Conservation (phyloP, 2,329 filamentous ascomycete genomes). For the Mycogone perniciosa region DNA sequence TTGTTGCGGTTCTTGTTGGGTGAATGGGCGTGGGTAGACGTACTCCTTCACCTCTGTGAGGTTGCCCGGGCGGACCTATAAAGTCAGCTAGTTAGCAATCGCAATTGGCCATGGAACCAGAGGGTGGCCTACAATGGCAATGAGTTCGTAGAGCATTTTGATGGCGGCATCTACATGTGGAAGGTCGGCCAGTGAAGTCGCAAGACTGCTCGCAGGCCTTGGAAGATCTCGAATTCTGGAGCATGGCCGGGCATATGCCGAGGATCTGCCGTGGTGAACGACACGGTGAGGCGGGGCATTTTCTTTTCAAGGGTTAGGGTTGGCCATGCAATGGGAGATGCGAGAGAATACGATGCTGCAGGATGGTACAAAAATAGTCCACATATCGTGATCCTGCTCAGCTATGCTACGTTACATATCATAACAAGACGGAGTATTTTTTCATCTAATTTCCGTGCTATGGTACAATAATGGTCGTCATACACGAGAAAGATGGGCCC, state of each 20-base stretch:
- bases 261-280: slow-evolving; percentile 25
- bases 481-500: background rate
- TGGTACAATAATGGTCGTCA: too few relatives aligned
- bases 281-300: background rate
- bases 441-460: too few relatives aligned
- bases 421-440: too few relatives aligned
- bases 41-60: slow-evolving; percentile 94
- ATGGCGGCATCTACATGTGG: slow-evolving; percentile 25
- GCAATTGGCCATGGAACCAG: background rate
- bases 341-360: too few relatives aligned
- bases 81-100: slow-evolving; percentile 14
- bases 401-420: too few relatives aligned
- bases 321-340: background rate
- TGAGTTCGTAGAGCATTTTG: slow-evolving; percentile 93
- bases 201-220: background rate
- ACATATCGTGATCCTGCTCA: too few relatives aligned
- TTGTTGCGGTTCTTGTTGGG: background rate
- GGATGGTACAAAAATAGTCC: too few relatives aligned
- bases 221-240: slow-evolving; percentile 21
- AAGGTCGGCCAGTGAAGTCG: slow-evolving; percentile 10
- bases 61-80: slow-evolving; percentile 84
- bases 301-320: slow-evolving; percentile 2
- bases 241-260: slow-evolving; percentile 17
- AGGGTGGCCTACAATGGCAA: slow-evolving; percentile 71
- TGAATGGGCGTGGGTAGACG: slow-evolving; percentile 24